A percentile compares a stretch with the other conserved stretches of the same genome.
These are phyloP conservation scores for Plantago ovata DNA, from an alignment of 257 asterid species.

Conservation along the genomic window DNA sequence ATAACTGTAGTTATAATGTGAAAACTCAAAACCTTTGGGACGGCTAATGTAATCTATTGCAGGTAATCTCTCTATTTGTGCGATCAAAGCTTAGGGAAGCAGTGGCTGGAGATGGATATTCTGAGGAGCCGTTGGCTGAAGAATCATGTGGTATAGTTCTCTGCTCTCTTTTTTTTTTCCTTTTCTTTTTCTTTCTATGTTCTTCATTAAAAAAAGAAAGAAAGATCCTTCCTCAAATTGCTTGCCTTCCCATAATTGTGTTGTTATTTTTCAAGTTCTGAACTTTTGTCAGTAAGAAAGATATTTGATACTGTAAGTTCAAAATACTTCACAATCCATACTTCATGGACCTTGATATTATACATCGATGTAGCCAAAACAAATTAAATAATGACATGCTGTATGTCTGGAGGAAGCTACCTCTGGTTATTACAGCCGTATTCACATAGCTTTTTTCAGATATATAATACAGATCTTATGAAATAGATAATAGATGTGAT, in stretches of 20 bases:
- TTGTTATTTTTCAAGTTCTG: slow-evolving; percentile 1
- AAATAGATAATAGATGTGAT: slow-evolving; percentile 18
- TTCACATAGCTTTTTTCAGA: slow-evolving; percentile 9
- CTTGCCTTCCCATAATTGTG: slow-evolving; percentile 27
- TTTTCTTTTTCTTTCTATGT: not conserved
- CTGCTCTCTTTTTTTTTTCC: not conserved
- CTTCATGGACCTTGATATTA: slow-evolving; percentile 11
- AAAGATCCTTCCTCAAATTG: not conserved
- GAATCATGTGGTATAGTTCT: slow-evolving; percentile 46
- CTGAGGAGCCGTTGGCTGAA: slow-evolving; percentile 40
- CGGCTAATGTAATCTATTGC: slow-evolving; percentile 32
- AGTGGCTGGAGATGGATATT: slow-evolving; percentile 30
- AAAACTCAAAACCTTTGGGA: slow-evolving; percentile 9
- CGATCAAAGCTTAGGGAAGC: slow-evolving; percentile 57
- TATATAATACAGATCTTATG: slow-evolving; percentile 1
- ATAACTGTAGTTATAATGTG: slow-evolving; percentile 8
- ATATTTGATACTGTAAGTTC: not conserved
- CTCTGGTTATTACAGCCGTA: slow-evolving; percentile 6
- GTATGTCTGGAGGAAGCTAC: slow-evolving; percentile 15
- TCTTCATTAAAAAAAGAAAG: too few species aligned
- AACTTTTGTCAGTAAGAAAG: slow-evolving; percentile 6
- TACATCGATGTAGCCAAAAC: slow-evolving; percentile 10
- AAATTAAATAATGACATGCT: slow-evolving; percentile 9
- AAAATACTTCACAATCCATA: slow-evolving; percentile 9
- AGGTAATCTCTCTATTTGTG: slow-evolving; percentile 80